These are phyloP conservation scores for Purpureocillium takamizusanense DNA, from an alignment of 2,329 filamentous ascomycete species.

Conservation along the genomic window DNA sequence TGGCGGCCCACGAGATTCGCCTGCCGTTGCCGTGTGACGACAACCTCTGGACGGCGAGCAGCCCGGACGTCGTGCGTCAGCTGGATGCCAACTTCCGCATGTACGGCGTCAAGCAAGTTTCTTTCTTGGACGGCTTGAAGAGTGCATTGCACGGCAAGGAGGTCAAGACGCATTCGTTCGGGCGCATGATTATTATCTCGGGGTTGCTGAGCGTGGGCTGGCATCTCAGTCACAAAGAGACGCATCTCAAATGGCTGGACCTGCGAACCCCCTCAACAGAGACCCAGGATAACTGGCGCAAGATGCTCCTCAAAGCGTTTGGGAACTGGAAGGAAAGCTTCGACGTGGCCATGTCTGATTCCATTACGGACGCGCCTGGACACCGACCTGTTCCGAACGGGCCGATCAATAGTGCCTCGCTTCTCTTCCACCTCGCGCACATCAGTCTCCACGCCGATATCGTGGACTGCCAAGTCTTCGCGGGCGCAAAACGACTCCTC, in stretches of 20 bases:
- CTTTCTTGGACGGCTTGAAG: slow-evolving; percentile 79
- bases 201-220: slow-evolving; percentile 84
- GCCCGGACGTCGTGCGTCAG: slow-evolving; percentile 64
- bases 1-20: slow-evolving; percentile 85
- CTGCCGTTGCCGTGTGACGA: slow-evolving; percentile 83
- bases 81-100: slow-evolving; percentile 68
- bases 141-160: slow-evolving; percentile 71
- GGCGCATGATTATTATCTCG: slow-evolving; percentile 83
- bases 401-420: slow-evolving; percentile 69
- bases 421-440: slow-evolving; percentile 79
- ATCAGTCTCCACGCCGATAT: slow-evolving; percentile 86
- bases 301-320: slow-evolving; percentile 67
- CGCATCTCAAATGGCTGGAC: slow-evolving; percentile 73
- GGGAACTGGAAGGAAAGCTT: slow-evolving; percentile 84
- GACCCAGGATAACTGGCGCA: slow-evolving; percentile 66
- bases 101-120: slow-evolving; percentile 69
- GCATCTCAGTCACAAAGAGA: slow-evolving; percentile 82
- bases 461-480: slow-evolving; percentile 83
- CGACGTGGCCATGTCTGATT: slow-evolving; percentile 52
- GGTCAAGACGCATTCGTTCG: slow-evolving; percentile 80
- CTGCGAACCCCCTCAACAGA: slow-evolving; percentile 53
- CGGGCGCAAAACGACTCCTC: slow-evolving; percentile 66
- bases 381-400: slow-evolving; percentile 41
- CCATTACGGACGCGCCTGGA: slow-evolving; percentile 22
- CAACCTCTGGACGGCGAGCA: slow-evolving; percentile 74